Conservation (phyloP, 257 asterid genomes). For the Dorcoceras hygrometricum region DNA sequence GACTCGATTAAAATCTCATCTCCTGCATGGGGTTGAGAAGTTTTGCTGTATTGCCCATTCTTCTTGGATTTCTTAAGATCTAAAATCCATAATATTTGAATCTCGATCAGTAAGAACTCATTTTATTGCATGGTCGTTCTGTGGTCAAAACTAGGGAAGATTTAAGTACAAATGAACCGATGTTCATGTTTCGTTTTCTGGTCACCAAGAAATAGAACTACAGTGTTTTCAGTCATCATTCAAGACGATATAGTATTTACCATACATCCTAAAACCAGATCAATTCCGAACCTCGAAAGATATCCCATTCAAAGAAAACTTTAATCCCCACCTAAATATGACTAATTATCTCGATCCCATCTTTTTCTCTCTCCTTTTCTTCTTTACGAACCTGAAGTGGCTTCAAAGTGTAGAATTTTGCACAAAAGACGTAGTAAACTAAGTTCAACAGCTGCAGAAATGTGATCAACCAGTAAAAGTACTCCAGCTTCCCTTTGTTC, state of each 20-base stretch:
- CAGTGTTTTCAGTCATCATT: not conserved
- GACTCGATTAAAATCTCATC: not conserved
- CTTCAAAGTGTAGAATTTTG: conserved; percentile 68
- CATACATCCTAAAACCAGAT: not conserved
- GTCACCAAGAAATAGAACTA: too few species aligned
- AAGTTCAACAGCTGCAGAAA: conserved; percentile 61
- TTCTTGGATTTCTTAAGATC: too few species aligned
- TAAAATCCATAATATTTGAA: too few species aligned
- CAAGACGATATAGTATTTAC: not conserved
- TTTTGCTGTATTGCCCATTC: conserved; percentile 4
- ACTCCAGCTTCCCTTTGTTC: conserved; percentile 72
- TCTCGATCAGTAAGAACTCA: too few species aligned
- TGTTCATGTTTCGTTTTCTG: not conserved
- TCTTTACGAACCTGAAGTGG: conserved; percentile 41
- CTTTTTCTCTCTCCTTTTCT: conserved; percentile 23
- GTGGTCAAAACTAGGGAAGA: not conserved
- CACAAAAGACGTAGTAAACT: conserved; percentile 62
- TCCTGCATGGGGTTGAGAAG: conserved; percentile 8
- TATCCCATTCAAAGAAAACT: not conserved
- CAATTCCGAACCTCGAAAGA: not conserved
- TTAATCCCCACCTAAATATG: conserved; percentile 27
- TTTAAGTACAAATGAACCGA: not conserved
- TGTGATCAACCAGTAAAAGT: conserved; percentile 79
- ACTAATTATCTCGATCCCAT: conserved; percentile 38
- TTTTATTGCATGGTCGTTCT: too few species aligned